Conservation (phyloP, 345 rosid species). For the Euphorbia peplus region DNA sequence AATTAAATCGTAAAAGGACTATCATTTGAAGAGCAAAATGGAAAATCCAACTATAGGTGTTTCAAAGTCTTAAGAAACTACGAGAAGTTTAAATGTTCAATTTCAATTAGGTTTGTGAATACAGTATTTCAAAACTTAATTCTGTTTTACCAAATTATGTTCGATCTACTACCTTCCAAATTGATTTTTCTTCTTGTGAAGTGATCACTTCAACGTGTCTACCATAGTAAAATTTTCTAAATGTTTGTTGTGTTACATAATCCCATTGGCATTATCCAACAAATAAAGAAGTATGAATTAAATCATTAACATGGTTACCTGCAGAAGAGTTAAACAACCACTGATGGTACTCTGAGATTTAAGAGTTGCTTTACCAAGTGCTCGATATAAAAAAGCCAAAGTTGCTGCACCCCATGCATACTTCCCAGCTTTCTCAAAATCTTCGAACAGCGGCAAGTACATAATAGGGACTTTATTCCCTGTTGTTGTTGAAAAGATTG, state of each 20-base stretch:
- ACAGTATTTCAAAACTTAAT: background rate
- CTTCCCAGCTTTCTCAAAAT: constrained; percentile 76
- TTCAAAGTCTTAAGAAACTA: background rate
- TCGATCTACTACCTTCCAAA: background rate
- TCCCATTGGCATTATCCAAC: background rate
- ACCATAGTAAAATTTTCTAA: background rate
- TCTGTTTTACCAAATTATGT: background rate
- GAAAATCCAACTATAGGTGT: no score
- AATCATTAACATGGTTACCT: constrained; percentile 43
- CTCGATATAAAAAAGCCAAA: constrained; percentile 85
- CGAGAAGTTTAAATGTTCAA: background rate
- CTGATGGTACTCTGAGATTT: constrained; percentile 92
- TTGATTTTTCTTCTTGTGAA: background rate
- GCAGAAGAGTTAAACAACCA: constrained; percentile 87
- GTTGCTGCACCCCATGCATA: constrained; percentile 97
- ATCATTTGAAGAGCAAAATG: background rate
- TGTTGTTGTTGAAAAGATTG: constrained; percentile 86
- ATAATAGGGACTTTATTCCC: constrained; percentile 95
- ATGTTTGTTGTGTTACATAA: background rate
- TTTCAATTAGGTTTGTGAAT: background rate
- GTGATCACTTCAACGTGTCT: background rate
- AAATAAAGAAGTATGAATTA: constrained; percentile 5
- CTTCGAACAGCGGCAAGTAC: constrained; percentile 81
- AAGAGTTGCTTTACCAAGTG: constrained; percentile 92
- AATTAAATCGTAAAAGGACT: background rate